These are phyloP conservation scores for Tripidium arundinaceum DNA, from an alignment of 202 grass and related monocot species.

Conservation along the genomic window DNA sequence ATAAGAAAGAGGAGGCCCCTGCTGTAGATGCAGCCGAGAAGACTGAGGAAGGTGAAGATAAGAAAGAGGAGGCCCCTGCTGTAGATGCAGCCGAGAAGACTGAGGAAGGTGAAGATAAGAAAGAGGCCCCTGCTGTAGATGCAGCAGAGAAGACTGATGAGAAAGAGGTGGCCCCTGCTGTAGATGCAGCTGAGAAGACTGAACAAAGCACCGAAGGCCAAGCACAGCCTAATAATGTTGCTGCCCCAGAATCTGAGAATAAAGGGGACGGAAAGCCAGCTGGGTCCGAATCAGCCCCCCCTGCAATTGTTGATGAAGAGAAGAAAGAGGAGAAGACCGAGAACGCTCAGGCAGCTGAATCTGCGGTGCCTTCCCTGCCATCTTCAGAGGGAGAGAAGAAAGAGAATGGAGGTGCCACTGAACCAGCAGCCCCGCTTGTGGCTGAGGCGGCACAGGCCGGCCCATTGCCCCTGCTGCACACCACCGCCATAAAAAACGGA, in stretches of 20 bases:
- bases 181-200: not conserved
- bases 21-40: too few species aligned
- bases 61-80: not conserved
- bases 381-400: slow-evolving; percentile 15
- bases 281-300: slow-evolving; percentile 15
- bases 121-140: not conserved
- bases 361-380: not conserved
- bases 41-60: not conserved
- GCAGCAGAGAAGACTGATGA: not conserved
- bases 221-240: slow-evolving; percentile 7
- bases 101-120: slow-evolving; percentile 23
- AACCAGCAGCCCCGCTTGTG: not conserved
- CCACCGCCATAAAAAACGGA: not conserved
- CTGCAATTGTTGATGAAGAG: not conserved
- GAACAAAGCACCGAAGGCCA: not conserved
- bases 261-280: slow-evolving; percentile 13
- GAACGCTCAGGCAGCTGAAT: not conserved
- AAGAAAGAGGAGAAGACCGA: slow-evolving; percentile 25
- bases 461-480: not conserved
- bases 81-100: slow-evolving; percentile 19
- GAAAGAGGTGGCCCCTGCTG: not conserved
- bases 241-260: not conserved
- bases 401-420: not conserved
- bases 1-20: too few species aligned
- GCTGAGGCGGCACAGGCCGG: slow-evolving; percentile 3